phyloP scores from a whole-genome alignment of 371 early-diverging fungal genomes.

The Mucor irregularis region DNA sequence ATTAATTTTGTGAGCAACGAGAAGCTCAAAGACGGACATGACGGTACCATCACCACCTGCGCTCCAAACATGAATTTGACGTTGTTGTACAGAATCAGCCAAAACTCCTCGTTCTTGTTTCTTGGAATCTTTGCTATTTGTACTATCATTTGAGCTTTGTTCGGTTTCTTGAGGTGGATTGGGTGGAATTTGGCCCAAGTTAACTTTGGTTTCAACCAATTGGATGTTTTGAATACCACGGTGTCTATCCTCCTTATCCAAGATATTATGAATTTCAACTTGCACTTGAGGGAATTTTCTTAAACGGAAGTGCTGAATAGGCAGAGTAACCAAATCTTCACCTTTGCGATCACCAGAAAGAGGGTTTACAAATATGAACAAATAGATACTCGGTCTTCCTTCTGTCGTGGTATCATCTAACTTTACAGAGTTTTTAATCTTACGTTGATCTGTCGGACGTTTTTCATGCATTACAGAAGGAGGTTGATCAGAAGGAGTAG shows the following conservation, averaged over 20 bases:
- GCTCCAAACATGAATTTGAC: constrained; percentile 65
- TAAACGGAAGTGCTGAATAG: constrained; percentile 59
- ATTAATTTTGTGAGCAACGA: constrained; percentile 50
- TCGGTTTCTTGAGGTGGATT: neutral
- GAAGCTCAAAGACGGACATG: constrained; percentile 45
- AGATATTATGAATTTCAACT: constrained; percentile 61
- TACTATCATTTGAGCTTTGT: neutral
- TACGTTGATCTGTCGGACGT: neutral
- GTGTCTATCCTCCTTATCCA: constrained; percentile 46
- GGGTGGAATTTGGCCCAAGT: constrained; percentile 21
- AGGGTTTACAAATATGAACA: constrained; percentile 69
- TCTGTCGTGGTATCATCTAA: constrained; percentile 22
- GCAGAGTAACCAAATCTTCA: constrained; percentile 44
- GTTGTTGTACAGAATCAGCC: constrained; percentile 27
- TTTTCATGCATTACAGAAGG: no score
- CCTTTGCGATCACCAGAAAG: constrained; percentile 62
- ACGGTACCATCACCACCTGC: constrained; percentile 66
- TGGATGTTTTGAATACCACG: constrained; percentile 42
- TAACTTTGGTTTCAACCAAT: constrained; percentile 31
- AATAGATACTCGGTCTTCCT: constrained; percentile 46
- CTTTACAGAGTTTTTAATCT: constrained; percentile 5
- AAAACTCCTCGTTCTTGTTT: constrained; percentile 27
- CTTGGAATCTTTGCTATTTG: constrained; percentile 19
- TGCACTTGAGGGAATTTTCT: constrained; percentile 58
- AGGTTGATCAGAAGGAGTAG: neutral